A percentile compares a stretch with the other conserved stretches of the same genome.
Evolutionary conservation across 768 basidiomycete genomes (phyloP).

Genomic region (Postia placenta): DNA sequence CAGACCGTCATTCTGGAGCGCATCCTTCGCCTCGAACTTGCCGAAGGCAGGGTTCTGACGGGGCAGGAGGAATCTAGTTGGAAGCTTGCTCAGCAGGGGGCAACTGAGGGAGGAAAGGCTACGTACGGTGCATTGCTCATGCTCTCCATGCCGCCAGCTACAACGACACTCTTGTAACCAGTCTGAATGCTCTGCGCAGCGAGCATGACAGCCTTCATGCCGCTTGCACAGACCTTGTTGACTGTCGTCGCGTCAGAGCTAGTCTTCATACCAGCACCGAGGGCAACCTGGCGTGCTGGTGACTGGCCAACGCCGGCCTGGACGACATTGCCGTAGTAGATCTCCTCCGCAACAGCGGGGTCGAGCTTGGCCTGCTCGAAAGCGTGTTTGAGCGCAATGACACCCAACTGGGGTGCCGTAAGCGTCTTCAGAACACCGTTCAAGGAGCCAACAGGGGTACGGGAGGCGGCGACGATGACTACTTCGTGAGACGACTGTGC

Average conservation of each 20-base stretch:
- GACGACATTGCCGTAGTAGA: conserved; percentile 96
- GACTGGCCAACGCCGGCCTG: conserved; percentile 97
- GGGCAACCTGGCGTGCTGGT: conserved; percentile 97
- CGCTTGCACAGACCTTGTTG: conserved; percentile 99
- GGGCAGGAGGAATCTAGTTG: conserved; percentile 67
- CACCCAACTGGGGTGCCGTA: conserved; percentile 88
- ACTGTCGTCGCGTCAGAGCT: conserved; percentile 95
- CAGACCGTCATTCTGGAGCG: conserved; percentile 88
- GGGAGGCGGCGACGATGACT: conserved; percentile 89
- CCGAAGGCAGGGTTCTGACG: conserved; percentile 82
- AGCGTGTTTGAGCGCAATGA: conserved; percentile 85
- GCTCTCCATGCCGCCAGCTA: conserved; percentile 97
- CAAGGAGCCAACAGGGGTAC: conserved; percentile 92
- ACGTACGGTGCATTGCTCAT: conserved; percentile 99
- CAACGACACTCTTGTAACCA: conserved; percentile 82
- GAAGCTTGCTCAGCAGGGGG: neutral
- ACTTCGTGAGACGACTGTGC: conserved; percentile 56
- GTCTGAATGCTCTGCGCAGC: conserved; percentile 86
- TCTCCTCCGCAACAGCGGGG: conserved; percentile 83
- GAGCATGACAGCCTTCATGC: conserved; percentile 92
- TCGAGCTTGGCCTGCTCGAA: conserved; percentile 75
- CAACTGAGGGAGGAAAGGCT: neutral
- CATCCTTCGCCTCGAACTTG: conserved; percentile 82
- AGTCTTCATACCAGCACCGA: conserved; percentile 76
- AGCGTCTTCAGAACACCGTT: conserved; percentile 85